Conservation (phyloP, 495 filamentous ascomycete genomes). For the Talaromyces ruber region DNA sequence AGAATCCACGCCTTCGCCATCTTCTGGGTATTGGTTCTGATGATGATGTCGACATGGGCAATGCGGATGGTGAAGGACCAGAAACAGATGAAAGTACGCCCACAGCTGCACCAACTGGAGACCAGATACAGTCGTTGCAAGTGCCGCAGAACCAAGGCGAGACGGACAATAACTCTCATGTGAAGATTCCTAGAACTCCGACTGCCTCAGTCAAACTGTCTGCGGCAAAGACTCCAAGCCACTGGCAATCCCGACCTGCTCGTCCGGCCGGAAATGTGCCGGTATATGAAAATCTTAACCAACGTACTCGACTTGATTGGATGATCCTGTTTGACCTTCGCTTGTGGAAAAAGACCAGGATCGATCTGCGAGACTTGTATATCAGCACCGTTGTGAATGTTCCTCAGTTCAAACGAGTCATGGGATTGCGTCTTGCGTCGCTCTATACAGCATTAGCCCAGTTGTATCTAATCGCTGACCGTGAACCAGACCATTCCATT, state of each 20-base stretch:
- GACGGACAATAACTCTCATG: constrained; percentile 34
- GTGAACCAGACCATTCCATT: constrained; percentile 96
- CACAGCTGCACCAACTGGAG: constrained; percentile 63
- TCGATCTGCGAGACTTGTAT: constrained; percentile 85
- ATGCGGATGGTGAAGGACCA: constrained; percentile 54
- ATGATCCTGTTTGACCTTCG: constrained; percentile 92
- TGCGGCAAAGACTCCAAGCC: constrained; percentile 47
- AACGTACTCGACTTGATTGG: constrained; percentile 88
- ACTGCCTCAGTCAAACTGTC: constrained; percentile 23
- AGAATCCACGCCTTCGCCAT: constrained; percentile 31
- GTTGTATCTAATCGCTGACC: constrained; percentile 90
- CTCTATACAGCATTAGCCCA: constrained; percentile 91
- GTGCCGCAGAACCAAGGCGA: constrained; percentile 40
- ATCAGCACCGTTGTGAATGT: constrained; percentile 94
- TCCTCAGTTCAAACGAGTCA: constrained; percentile 91
- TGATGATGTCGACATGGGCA: constrained; percentile 45
- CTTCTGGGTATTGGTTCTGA: constrained; percentile 33
- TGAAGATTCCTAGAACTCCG: constrained; percentile 31
- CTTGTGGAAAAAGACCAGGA: constrained; percentile 92
- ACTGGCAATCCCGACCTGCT: constrained; percentile 80
- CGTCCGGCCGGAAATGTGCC: constrained; percentile 52
- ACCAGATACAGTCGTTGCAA: constrained; percentile 58
- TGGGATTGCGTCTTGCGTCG: constrained; percentile 85
- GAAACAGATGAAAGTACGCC: constrained; percentile 19
- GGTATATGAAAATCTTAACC: constrained; percentile 72